Evolutionary conservation across 2,329 filamentous ascomycete genomes (phyloP), one percentile per base, ranked within the genome.

Genomic region (Drechmeria coniospora): DNA sequence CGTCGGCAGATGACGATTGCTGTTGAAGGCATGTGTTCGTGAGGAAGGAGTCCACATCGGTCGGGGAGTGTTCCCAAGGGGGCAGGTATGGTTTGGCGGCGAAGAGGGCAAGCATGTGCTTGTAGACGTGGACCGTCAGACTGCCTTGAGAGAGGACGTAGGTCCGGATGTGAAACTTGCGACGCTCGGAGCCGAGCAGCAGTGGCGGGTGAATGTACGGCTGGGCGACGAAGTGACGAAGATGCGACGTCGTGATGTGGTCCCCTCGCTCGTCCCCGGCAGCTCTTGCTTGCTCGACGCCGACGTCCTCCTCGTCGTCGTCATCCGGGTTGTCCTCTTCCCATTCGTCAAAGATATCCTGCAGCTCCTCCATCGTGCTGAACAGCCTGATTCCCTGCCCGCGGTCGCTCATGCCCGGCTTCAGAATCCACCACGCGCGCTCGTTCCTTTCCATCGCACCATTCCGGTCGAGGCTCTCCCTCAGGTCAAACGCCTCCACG

Each of bases 341-440:
- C 84, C 90, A 98, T 31, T 71, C 76, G 40, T 94, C 83, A 45
- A 95, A 98, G 29, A 98, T 90, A 10, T 49, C 65, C 34, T 79
- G 77, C n/a, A 98, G 58, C 46, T 92, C 76, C 31, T 77, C 74
- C 59, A 90, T 80, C 3, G 74, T 82, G 42, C 73, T 80, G 51
- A 98, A 98, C 1, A 98, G 59, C 21, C 82, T 61, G 32, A 98
- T 94, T 1, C 90, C 90, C 49, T 94, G 86, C 0, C 87, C 90
- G 15, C 87, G 70, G 48, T 98, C 90, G 50, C 83, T 93, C 90
- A 98, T 95, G 7, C 87, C 79, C 1, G 90, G 87, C 55, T 98
- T 98, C 33, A 98, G 53, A 39, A 98, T 95, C 90, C 90, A 98
- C 87, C 87, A 98, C 48, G 92, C 74, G 33, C 67, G 65, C 23